phyloP scores from a whole-genome alignment of 768 basidiomycete species.

The Auricularia cornea region DNA sequence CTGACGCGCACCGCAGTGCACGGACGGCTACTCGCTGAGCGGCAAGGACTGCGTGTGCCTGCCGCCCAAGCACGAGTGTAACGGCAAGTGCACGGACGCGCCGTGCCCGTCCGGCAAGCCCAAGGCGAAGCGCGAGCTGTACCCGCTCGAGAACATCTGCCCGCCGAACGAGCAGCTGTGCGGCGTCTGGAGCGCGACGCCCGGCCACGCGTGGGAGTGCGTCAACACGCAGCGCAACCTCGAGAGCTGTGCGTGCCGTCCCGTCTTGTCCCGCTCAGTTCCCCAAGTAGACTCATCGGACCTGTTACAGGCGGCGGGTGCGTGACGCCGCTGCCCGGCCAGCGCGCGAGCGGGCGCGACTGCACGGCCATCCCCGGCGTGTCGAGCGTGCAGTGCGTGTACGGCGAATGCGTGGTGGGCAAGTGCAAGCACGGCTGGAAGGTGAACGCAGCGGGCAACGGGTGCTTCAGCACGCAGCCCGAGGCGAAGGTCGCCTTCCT shows the following conservation, averaged over 20 bases:
- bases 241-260: conserved; percentile 40
- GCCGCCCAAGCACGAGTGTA: conserved; percentile 36
- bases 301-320: conserved; percentile 40
- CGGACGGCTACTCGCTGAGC: not conserved
- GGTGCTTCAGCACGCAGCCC: not conserved
- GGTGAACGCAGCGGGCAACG: not conserved
- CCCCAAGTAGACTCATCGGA: not conserved
- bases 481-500: not conserved
- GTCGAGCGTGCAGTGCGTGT: conserved; percentile 39
- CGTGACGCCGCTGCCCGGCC: conserved; percentile 21
- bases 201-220: conserved; percentile 36
- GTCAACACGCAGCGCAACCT: conserved; percentile 38
- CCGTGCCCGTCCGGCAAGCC: conserved; percentile 3
- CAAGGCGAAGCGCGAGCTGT: conserved; percentile 12
- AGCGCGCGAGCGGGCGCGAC: conserved; percentile 34
- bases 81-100: conserved; percentile 33
- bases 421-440: conserved; percentile 37
- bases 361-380: conserved; percentile 43
- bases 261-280: not conserved
- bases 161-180: conserved; percentile 33
- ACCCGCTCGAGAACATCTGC: conserved; percentile 21
- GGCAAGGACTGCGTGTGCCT: conserved; percentile 33
- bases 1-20: not conserved
- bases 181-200: conserved; percentile 27
- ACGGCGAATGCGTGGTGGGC: conserved; percentile 35